These are phyloP conservation scores for Alternaria arborescens DNA, from an alignment of 2,329 filamentous ascomycete species.

Conservation along the genomic window DNA sequence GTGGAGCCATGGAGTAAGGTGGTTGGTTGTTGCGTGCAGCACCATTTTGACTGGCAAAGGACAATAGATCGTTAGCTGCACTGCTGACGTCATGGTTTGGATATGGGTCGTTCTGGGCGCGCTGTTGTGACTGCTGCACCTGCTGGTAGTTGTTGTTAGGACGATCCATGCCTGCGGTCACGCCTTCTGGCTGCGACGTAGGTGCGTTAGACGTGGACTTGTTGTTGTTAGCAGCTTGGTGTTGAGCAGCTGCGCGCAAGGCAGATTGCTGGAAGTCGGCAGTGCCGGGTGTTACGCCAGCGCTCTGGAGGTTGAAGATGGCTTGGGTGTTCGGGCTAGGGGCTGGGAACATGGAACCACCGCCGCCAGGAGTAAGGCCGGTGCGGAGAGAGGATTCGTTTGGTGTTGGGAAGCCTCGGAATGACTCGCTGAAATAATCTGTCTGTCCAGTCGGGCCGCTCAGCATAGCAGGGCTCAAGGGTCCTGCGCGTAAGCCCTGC, in stretches of 20 bases:
- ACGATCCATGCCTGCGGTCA: conserved; percentile 60
- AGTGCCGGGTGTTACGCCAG: conserved; percentile 86
- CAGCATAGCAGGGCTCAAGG: conserved; percentile 96
- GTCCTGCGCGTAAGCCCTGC: conserved; percentile 90
- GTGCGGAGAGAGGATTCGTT: conserved; percentile 95
- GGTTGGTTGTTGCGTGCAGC: conserved; percentile 64
- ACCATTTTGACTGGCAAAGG: conserved; percentile 77
- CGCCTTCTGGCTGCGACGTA: conserved; percentile 56
- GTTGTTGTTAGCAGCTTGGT: conserved; percentile 49
- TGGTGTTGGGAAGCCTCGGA: conserved; percentile 88
- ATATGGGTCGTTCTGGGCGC: conserved; percentile 68
- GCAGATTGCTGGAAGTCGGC: conserved; percentile 95
- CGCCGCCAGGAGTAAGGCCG: conserved; percentile 90
- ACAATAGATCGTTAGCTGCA: conserved; percentile 91
- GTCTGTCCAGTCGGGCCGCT: conserved; percentile 75
- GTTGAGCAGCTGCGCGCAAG: conserved; percentile 73
- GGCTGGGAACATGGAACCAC: conserved; percentile 96
- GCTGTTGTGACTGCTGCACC: conserved; percentile 48
- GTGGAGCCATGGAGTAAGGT: conserved; percentile 56
- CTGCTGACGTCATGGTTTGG: conserved; percentile 91
- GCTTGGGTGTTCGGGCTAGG: conserved; percentile 87
- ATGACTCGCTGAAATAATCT: conserved; percentile 88
- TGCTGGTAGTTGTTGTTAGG: conserved; percentile 64
- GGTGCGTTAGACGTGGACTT: conserved; percentile 53
- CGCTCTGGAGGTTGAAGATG: conserved; percentile 79